Percentiles rank a stretch among this genome's conserved stretches.
These are phyloP conservation scores for Penicillium arizonense DNA, from an alignment of 495 filamentous ascomycete species.

Conservation along the genomic window DNA sequence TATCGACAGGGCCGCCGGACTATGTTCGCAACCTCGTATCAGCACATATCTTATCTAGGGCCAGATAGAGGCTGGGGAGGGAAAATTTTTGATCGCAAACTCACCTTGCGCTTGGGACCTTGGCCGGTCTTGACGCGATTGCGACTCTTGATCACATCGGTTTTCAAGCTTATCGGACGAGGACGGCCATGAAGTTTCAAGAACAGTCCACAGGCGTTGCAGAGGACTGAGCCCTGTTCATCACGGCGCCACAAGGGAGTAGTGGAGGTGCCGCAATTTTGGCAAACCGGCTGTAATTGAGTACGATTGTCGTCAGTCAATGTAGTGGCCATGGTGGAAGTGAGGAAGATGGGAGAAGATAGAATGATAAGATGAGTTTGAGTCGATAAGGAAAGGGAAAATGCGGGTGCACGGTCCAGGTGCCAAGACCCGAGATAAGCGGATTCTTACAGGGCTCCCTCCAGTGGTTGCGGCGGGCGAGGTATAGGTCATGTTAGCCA, in stretches of 20 bases:
- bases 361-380: conserved; percentile 53
- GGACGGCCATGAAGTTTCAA: conserved; percentile 92
- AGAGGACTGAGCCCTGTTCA: conserved; percentile 94
- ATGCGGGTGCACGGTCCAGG: conserved; percentile 31
- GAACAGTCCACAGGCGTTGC: conserved; percentile 98
- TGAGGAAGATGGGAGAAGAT: conserved; percentile 18
- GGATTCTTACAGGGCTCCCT: conserved; percentile 25
- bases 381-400: conserved; percentile 42
- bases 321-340: conserved; percentile 53
- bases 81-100: conserved; percentile 31
- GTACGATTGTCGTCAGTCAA: conserved; percentile 56
- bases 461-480: conserved; percentile 67
- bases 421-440: conserved; percentile 32
- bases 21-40: conserved; percentile 23
- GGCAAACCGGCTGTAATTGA: conserved; percentile 86
- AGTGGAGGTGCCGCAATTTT: conserved; percentile 94
- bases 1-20: conserved; percentile 52
- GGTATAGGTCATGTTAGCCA: conserved; percentile 59
- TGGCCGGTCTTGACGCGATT: conserved; percentile 95
- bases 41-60: conserved; percentile 31
- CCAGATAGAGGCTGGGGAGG: conserved; percentile 1
- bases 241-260: conserved; percentile 97
- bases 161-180: conserved; percentile 94
- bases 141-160: conserved; percentile 98
- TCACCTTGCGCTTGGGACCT: conserved; percentile 85